These are phyloP conservation scores for Cladosporium austrohemisphaericum DNA, from an alignment of 2,329 filamentous ascomycete species.

Conservation along the genomic window DNA sequence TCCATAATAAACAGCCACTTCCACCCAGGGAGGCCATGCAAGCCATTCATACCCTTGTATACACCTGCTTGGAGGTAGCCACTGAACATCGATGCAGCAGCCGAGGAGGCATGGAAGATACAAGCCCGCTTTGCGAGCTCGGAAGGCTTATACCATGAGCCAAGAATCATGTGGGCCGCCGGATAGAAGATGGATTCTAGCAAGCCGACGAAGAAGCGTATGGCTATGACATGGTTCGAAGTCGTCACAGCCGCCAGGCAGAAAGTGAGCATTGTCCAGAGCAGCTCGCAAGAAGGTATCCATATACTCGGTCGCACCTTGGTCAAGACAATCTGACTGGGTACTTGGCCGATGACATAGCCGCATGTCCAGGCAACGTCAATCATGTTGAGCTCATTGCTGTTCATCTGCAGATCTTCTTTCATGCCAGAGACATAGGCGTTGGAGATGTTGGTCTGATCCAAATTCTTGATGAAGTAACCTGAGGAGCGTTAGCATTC, in stretches of 20 bases:
- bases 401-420: slow-evolving; percentile 50
- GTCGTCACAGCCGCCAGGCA: slow-evolving; percentile 39
- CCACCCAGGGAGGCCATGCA: slow-evolving; percentile 49
- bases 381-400: slow-evolving; percentile 55
- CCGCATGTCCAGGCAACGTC: slow-evolving; percentile 58
- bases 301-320: slow-evolving; percentile 46
- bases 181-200: slow-evolving; percentile 52
- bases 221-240: slow-evolving; percentile 43
- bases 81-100: slow-evolving; percentile 45
- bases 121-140: slow-evolving; percentile 52
- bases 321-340: slow-evolving; percentile 51
- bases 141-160: slow-evolving; percentile 49
- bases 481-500: slow-evolving; percentile 23
- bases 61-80: slow-evolving; percentile 56
- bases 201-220: slow-evolving; percentile 50
- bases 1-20: slow-evolving; percentile 51
- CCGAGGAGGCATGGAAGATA: slow-evolving; percentile 50
- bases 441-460: slow-evolving; percentile 37
- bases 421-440: slow-evolving; percentile 50
- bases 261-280: slow-evolving; percentile 51
- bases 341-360: slow-evolving; percentile 40
- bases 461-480: slow-evolving; percentile 51
- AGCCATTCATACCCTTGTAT: slow-evolving; percentile 41
- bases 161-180: slow-evolving; percentile 49
- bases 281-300: slow-evolving; percentile 48